Evolutionary conservation across 1,284 basidiomycete genomes (phyloP), one percentile per base, ranked within the genome.

Genomic region (Acaromyces ingoldii): DNA sequence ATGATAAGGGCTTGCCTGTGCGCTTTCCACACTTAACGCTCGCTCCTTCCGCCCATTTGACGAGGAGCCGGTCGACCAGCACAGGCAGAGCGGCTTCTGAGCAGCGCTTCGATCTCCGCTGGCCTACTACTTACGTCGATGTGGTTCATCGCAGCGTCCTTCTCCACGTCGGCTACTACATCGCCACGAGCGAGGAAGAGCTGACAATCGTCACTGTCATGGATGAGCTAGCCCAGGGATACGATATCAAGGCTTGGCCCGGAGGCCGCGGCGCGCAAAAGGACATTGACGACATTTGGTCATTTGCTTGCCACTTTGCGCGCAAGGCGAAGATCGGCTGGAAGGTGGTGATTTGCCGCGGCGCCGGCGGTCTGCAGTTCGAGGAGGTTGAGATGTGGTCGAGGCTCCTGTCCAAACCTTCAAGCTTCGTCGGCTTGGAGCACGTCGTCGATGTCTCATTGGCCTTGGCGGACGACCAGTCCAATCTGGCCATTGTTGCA

Each of bases 301-400:
- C 45, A 15, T 62, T 55, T n/a, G 62, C 55, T 2, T 11, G 57
- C 2, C 53, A 48, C 3, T 51, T 59, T 38, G 60, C 62, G n/a
- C 51, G 55, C 17, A 48, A 56, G 3, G 61, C 64, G 1, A 50
- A 53, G 1, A 28, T 60, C 3, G 31, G 39, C 6, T 68, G 66
- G 66, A 47, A 55, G n/a, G 40, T 67, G 26, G 53, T 56, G 9
- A 44, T 68, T 25, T 64, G 60, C 28, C 57, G 53, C n/a, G n/a
- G n/a, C 28, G 36, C 57, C 0, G 41, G 29, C 0, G 2, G 38
- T 30, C 43, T 68, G 37, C 37, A 33, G 6, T n/a, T 37, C 11
- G 34, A 38, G 5, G 66, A 68, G 29, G 38, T 51, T 6, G 17
- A 11, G 3, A 22, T 6, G 3, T 45, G 42, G 42, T 45, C 42